phyloP scores from a whole-genome alignment of 768 basidiomycete genomes.

The Rhodotorula kratochvilovae region DNA sequence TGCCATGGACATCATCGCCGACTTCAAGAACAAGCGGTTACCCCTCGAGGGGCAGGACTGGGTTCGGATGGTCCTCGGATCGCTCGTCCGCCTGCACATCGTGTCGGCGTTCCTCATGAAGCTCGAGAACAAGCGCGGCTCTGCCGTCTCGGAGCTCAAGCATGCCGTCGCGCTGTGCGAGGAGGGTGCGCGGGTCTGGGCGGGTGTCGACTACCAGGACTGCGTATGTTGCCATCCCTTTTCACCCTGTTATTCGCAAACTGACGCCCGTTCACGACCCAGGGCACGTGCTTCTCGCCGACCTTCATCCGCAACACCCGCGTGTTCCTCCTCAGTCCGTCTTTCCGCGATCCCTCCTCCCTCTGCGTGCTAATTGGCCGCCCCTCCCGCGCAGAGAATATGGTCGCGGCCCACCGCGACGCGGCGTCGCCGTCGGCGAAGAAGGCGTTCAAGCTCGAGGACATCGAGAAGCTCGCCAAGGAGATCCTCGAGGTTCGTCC shows the following conservation, averaged over 20 bases:
- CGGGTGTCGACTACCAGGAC: not conserved
- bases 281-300: not conserved
- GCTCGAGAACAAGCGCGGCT: no score
- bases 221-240: no score
- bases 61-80: no score
- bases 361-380: no score
- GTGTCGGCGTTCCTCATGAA: not conserved
- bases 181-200: not conserved
- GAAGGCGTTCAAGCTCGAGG: not conserved
- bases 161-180: not conserved
- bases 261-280: not conserved
- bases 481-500: not conserved
- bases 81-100: not conserved
- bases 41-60: not conserved
- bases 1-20: not conserved
- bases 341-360: no score
- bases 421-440: not conserved
- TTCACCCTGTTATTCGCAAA: not conserved
- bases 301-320: not conserved
- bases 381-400: no score
- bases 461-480: conserved; percentile 2
- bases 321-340: not conserved
- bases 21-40: conserved; percentile 3
- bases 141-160: not conserved
- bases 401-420: not conserved